Conservation (phyloP, 2,329 filamentous ascomycete genomes). For the Fulvia fulva region DNA sequence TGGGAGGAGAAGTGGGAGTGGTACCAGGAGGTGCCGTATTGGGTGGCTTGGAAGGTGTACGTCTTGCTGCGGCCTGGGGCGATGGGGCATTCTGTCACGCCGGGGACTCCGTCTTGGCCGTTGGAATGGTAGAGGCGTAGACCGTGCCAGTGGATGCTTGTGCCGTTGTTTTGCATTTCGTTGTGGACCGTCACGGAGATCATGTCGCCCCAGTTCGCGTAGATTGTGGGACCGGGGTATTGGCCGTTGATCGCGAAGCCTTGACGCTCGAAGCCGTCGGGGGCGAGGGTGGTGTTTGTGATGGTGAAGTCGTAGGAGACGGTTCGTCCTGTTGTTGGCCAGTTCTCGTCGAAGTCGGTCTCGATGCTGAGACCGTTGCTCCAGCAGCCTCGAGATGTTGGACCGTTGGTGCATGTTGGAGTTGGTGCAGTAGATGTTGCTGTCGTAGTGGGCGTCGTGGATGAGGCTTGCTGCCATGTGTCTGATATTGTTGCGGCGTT, state of each 20-base stretch:
- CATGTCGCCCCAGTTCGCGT: conserved; percentile 30
- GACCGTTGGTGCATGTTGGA: conserved; percentile 29
- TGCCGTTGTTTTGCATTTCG: conserved; percentile 52
- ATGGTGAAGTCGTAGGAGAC: conserved; percentile 34
- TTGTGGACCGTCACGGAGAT: conserved; percentile 57
- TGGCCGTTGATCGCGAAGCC: conserved; percentile 57
- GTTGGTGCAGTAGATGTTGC: conserved; percentile 18
- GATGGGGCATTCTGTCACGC: conserved; percentile 44
- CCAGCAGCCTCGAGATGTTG: conserved; percentile 29
- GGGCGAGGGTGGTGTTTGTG: conserved; percentile 43
- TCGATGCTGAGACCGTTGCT: conserved; percentile 27
- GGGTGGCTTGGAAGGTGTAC: conserved; percentile 56
- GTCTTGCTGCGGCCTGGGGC: conserved; percentile 51
- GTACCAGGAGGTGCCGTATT: conserved; percentile 39
- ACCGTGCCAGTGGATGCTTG: conserved; percentile 61
- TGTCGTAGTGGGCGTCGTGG: conserved; percentile 16
- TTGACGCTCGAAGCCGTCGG: conserved; percentile 35
- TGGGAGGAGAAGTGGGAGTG: conserved; percentile 57
- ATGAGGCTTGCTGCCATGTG: conserved; percentile 33
- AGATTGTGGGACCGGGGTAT: conserved; percentile 51
- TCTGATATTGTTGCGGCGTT: conserved; percentile 36
- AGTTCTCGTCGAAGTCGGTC: conserved; percentile 34
- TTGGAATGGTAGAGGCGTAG: conserved; percentile 55
- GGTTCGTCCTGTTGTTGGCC: conserved; percentile 32
- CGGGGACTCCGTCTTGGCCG: conserved; percentile 55